Conservation (phyloP, 768 basidiomycete genomes). For the Podaxis sp. region DNA sequence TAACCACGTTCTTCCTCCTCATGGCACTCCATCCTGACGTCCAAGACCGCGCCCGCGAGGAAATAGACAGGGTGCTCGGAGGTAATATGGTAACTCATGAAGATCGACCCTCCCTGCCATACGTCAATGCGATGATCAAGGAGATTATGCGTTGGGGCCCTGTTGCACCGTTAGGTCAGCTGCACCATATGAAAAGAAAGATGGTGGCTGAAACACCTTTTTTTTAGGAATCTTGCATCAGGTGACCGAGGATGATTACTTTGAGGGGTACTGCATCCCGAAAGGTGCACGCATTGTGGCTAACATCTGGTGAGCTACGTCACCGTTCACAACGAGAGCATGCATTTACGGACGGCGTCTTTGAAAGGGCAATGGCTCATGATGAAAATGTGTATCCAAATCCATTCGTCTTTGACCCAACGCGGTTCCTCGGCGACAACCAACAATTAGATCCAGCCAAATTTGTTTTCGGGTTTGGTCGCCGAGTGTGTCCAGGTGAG, state of each 20-base stretch:
- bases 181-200: neutral
- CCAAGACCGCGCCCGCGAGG: constrained; percentile 37
- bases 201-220: neutral
- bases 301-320: constrained; percentile 29
- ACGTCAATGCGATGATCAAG: constrained; percentile 36
- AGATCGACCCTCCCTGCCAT: constrained; percentile 33
- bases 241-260: constrained; percentile 30
- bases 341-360: neutral
- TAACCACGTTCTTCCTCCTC: constrained; percentile 36
- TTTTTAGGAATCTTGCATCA: constrained; percentile 28
- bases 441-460: constrained; percentile 31
- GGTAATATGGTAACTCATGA: constrained; percentile 34
- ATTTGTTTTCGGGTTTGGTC: constrained; percentile 38
- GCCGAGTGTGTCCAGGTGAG: constrained; percentile 31
- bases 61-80: constrained; percentile 35
- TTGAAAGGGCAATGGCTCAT: constrained; percentile 31
- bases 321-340: neutral
- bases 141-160: constrained; percentile 39
- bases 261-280: constrained; percentile 34
- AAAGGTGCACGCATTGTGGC: constrained; percentile 29
- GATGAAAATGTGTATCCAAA: constrained; percentile 37
- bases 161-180: constrained; percentile 30
- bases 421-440: constrained; percentile 30
- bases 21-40: constrained; percentile 40
- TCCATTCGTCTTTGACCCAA: constrained; percentile 35